Conservation (phyloP, 306 rosid species). For the Prunus fruticosa region DNA sequence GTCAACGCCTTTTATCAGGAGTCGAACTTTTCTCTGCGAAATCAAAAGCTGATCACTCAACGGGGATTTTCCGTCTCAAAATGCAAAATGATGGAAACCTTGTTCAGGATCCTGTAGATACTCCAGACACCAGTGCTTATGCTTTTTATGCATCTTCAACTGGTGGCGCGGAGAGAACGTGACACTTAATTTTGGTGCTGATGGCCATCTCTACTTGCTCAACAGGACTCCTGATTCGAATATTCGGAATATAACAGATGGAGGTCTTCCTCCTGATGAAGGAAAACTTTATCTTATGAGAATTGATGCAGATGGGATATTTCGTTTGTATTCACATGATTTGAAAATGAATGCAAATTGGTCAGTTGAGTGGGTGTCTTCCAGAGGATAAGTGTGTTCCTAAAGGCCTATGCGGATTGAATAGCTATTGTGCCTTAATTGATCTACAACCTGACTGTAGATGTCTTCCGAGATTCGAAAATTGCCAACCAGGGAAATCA, state of each 20-base stretch:
- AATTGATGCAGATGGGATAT: no score
- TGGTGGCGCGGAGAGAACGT: neutral
- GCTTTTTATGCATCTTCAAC: neutral
- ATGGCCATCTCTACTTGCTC: no score
- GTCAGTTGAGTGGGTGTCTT: neutral
- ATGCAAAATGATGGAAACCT: no score
- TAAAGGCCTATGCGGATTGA: slow-evolving; percentile 10
- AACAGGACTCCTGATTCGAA: neutral
- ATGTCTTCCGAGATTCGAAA: slow-evolving; percentile 16
- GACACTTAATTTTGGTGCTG: neutral
- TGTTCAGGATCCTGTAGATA: no score
- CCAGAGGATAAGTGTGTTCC: slow-evolving; percentile 9
- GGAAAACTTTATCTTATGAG: neutral
- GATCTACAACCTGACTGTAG: no score
- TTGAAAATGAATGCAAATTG: neutral
- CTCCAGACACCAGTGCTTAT: rapidly evolving
- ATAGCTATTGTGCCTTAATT: slow-evolving; percentile 17
- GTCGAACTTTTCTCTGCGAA: neutral
- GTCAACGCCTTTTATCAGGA: neutral
- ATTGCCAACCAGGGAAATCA: neutral
- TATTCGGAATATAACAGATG: neutral
- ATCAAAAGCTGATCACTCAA: slow-evolving; percentile 14
- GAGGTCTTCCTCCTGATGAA: neutral
- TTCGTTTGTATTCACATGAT: slow-evolving; percentile 4
- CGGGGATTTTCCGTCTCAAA: neutral